Conservation (phyloP, 2,329 filamentous ascomycete genomes). For the Fusarium sp. region DNA sequence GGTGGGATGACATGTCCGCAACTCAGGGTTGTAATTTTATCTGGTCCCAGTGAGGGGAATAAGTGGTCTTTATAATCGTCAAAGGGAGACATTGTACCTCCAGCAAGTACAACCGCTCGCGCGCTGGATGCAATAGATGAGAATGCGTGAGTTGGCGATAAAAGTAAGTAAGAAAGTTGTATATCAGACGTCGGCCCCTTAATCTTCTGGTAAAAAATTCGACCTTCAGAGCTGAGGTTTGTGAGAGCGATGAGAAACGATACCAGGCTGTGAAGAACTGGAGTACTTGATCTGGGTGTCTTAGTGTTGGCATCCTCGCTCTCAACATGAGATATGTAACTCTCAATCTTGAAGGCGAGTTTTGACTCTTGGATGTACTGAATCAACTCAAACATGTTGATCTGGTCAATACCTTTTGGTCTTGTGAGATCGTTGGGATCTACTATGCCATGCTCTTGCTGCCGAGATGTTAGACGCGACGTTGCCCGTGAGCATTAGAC, state of each 20-base stretch:
- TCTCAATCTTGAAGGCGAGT: conserved; percentile 92
- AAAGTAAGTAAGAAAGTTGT: conserved; percentile 82
- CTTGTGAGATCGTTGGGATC: conserved; percentile 78
- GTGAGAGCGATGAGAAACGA: conserved; percentile 83
- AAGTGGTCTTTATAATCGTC: conserved; percentile 88
- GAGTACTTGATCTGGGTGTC: conserved; percentile 49
- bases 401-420: conserved; percentile 90
- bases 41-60: conserved; percentile 76
- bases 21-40: conserved; percentile 81
- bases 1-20: conserved; percentile 94
- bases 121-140: conserved; percentile 86
- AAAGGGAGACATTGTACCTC: conserved; percentile 98
- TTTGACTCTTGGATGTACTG: conserved; percentile 92
- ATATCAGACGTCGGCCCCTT: conserved; percentile 57
- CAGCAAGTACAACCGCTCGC: conserved; percentile 87
- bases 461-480: neutral
- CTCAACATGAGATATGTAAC: conserved; percentile 76
- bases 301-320: conserved; percentile 53
- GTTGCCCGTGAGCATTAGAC: neutral
- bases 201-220: conserved; percentile 70
- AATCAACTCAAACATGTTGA: conserved; percentile 91
- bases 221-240: conserved; percentile 80
- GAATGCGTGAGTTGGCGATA: conserved; percentile 93
- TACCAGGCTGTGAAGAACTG: conserved; percentile 65
- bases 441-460: conserved; percentile 72